phyloP scores from a whole-genome alignment of 2,329 filamentous ascomycete genomes.

The Dactylellina parvicollis region DNA sequence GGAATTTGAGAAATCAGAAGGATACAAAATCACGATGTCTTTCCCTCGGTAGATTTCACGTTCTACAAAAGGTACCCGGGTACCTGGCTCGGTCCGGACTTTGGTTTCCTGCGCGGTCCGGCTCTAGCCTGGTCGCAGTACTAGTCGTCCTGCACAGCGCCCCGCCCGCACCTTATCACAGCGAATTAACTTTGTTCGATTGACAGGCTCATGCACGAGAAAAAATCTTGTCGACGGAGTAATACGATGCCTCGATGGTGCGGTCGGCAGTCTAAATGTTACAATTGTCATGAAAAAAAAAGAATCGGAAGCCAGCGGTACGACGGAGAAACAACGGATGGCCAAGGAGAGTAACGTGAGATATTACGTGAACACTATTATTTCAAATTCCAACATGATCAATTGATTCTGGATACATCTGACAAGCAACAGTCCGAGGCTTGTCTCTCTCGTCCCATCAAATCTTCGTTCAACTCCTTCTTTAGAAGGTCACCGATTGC shows the following conservation, averaged over 20 bases:
- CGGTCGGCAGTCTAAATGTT: neutral
- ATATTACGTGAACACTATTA: neutral
- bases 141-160: neutral
- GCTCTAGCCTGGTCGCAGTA: slow-evolving; percentile 4
- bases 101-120: slow-evolving; percentile 4
- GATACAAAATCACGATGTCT: neutral
- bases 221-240: neutral
- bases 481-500: no score
- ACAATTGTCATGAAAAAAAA: neutral
- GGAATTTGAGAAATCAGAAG: neutral
- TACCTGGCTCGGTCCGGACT: slow-evolving; percentile 1
- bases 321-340: no score
- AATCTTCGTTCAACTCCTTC: no score
- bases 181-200: neutral
- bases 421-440: no score
- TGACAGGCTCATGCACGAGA: neutral
- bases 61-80: neutral
- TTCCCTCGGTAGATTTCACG: neutral
- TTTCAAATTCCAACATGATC: no score
- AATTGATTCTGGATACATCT: no score
- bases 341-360: neutral
- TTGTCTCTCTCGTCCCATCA: no score
- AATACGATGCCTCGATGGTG: neutral
- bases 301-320: no score
- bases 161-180: neutral